Evolutionary conservation across 139 green algal species (phyloP).

Genomic region (Haematococcus lacustris): DNA sequence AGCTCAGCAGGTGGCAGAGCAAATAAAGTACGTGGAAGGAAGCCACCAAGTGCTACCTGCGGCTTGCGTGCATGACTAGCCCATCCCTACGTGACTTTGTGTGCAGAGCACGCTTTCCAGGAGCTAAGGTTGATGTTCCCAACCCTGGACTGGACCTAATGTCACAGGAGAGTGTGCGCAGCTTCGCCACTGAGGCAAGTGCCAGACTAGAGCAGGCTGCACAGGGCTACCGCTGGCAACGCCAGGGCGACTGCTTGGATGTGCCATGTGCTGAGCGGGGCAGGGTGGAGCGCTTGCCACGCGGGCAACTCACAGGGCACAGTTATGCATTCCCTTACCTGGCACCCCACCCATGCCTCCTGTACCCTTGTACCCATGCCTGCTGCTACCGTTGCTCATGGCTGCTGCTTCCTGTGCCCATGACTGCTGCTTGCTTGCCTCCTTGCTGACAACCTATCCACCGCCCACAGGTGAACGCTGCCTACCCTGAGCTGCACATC

Average conservation of each 20-base stretch:
- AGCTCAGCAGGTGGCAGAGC: conserved; percentile 28
- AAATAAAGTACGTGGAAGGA: conserved; percentile 21
- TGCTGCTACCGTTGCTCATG: no score
- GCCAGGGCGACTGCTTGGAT: not conserved
- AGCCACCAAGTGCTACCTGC: not conserved
- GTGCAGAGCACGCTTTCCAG: conserved; percentile 16
- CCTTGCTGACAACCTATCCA: not conserved
- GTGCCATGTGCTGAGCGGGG: not conserved
- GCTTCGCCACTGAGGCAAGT: conserved; percentile 32
- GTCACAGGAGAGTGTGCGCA: conserved; percentile 37
- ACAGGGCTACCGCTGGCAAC: not conserved
- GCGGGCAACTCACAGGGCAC: not conserved
- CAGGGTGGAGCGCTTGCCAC: not conserved
- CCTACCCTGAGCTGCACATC: conserved; percentile 31
- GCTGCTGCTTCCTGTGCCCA: no score
- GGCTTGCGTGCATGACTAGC: not conserved
- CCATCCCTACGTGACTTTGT: not conserved
- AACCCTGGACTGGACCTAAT: conserved; percentile 38
- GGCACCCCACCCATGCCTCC: not conserved
- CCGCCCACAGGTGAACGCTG: conserved; percentile 12
- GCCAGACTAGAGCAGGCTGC: not conserved
- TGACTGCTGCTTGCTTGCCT: no score
- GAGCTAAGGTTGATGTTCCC: conserved; percentile 31
- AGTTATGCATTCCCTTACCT: not conserved
- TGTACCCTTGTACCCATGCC: not conserved